phyloP scores from a whole-genome alignment of 2,329 filamentous ascomycete genomes.

The Orbilia quercus region DNA sequence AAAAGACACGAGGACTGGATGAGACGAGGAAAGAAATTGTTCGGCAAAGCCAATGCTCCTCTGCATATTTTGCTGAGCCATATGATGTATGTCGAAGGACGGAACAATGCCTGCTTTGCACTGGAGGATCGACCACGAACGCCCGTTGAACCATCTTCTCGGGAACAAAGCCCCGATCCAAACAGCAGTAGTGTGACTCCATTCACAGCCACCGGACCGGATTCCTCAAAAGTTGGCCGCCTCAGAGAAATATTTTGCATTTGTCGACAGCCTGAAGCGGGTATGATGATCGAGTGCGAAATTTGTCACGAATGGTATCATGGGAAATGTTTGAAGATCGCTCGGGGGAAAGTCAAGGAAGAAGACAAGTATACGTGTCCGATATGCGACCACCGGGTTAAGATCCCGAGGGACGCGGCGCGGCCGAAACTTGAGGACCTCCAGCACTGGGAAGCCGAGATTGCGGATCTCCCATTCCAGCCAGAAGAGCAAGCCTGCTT shows the following conservation, averaged over 20 bases:
- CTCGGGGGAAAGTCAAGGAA: conserved; percentile 95
- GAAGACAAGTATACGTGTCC: conserved; percentile 98
- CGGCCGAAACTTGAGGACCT: conserved; percentile 94
- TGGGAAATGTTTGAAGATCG: conserved; percentile 97
- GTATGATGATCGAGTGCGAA: conserved; percentile 99
- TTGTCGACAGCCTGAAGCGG: conserved; percentile 89
- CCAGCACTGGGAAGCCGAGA: conserved; percentile 83
- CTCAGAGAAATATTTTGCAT: conserved; percentile 93
- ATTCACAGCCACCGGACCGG: conserved; percentile 30
- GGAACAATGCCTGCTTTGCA: conserved; percentile 92
- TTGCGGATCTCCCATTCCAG: conserved; percentile 84
- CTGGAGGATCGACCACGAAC: conserved; percentile 86
- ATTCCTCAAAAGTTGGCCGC: conserved; percentile 65
- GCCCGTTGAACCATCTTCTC: conserved; percentile 89
- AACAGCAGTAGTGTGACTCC: conserved; percentile 54
- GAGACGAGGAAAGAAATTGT: conserved; percentile 95
- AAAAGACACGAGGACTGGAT: conserved; percentile 99
- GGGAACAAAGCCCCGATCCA: conserved; percentile 75
- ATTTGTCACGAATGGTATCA: conserved; percentile 99
- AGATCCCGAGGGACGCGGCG: conserved; percentile 94
- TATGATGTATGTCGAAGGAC: conserved; percentile 90
- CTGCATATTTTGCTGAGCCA: conserved; percentile 94
- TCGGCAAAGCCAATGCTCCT: conserved; percentile 96
- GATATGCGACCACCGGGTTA: conserved; percentile 96
- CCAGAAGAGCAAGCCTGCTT: conserved; percentile 92